Percentiles rank a stretch among this genome's conserved stretches.
phyloP scores from a whole-genome alignment of 2,329 filamentous ascomycete genomes.

The Beauveria medogensis region DNA sequence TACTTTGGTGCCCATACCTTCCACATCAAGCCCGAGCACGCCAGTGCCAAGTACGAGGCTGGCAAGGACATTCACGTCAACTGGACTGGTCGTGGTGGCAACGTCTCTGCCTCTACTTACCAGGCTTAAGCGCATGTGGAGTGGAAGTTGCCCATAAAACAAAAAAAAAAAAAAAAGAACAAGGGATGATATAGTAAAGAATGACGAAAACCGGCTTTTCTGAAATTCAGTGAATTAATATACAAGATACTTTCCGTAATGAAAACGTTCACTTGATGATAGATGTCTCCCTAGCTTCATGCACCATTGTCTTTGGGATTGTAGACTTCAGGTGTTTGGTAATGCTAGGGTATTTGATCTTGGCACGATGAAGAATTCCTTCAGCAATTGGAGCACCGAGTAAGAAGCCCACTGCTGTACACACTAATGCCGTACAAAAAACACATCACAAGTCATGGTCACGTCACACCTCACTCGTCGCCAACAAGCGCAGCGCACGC shows the following conservation, averaged over 20 bases:
- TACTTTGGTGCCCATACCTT: slow-evolving; percentile 98
- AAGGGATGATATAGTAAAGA: background rate
- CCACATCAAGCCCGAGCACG: slow-evolving; percentile 73
- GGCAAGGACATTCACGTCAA: slow-evolving; percentile 96
- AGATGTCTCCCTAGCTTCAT: slow-evolving; percentile 47
- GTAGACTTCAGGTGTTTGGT: slow-evolving; percentile 46
- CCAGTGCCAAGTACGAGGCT: slow-evolving; percentile 70
- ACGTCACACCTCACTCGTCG: background rate
- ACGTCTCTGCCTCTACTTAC: slow-evolving; percentile 96
- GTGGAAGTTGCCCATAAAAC: background rate
- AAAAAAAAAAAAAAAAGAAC: background rate
- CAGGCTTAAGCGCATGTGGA: slow-evolving; percentile 59
- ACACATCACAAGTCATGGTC: background rate
- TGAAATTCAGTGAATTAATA: slow-evolving; percentile 2
- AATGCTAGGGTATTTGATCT: slow-evolving; percentile 44
- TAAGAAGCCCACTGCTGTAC: slow-evolving; percentile 46
- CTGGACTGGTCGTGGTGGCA: slow-evolving; percentile 97
- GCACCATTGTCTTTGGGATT: slow-evolving; percentile 38
- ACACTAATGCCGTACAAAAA: slow-evolving; percentile 42
- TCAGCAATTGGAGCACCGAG: slow-evolving; percentile 46
- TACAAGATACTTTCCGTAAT: background rate
- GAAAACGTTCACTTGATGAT: background rate
- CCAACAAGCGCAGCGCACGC: background rate
- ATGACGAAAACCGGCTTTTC: slow-evolving; percentile 9
- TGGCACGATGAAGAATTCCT: slow-evolving; percentile 49